These are phyloP conservation scores for Forsythia suspensa DNA, from an alignment of 257 asterid species.

Conservation along the genomic window DNA sequence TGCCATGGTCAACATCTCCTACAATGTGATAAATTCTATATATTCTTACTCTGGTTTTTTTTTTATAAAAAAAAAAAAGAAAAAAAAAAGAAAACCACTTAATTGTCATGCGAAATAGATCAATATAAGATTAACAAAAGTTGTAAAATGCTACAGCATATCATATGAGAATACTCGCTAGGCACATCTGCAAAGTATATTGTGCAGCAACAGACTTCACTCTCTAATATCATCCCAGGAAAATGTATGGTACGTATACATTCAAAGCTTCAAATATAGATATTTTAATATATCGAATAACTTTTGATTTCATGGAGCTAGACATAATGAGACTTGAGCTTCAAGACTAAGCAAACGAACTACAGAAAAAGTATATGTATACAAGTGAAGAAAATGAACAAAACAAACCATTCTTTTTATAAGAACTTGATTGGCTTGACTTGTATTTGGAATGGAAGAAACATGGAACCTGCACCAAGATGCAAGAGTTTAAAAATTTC, in stretches of 20 bases:
- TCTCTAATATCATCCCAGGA: not conserved
- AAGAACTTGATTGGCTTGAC: slow-evolving; percentile 70
- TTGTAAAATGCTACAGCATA: no score
- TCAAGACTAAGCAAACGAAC: not conserved
- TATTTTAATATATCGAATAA: not conserved
- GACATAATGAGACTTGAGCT: slow-evolving; percentile 4
- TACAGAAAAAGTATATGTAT: not conserved
- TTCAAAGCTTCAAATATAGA: not conserved
- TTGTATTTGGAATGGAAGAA: slow-evolving; percentile 81
- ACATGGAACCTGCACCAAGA: slow-evolving; percentile 70
- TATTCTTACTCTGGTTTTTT: not conserved
- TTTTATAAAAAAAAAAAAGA: no score
- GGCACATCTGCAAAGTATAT: no score
- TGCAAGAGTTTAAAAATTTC: slow-evolving; percentile 2
- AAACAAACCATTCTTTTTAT: slow-evolving; percentile 75
- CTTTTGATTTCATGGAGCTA: not conserved
- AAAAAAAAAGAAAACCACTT: no score
- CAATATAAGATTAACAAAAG: no score
- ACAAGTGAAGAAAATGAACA: not conserved
- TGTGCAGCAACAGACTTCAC: not conserved
- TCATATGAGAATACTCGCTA: no score
- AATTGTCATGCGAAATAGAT: no score
- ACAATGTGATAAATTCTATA: not conserved
- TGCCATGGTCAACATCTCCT: not conserved
- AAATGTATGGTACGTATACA: not conserved